These are phyloP conservation scores for Penicillium palitans DNA, from an alignment of 2,329 filamentous ascomycete species.

Conservation along the genomic window DNA sequence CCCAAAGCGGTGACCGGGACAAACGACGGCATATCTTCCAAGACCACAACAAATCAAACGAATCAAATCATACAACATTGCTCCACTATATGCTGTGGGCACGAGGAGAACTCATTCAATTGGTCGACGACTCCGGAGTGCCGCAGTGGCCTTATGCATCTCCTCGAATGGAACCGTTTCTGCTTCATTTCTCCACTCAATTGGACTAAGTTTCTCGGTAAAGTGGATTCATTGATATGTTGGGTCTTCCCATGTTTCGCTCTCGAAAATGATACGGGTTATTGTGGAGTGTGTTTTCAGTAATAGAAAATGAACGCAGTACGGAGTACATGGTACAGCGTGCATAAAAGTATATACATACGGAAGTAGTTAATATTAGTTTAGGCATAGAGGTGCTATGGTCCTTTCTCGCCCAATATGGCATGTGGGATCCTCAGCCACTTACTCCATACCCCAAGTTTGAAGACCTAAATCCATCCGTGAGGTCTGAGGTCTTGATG, in stretches of 20 bases:
- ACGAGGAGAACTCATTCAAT: neutral
- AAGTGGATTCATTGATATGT: constrained; percentile 1
- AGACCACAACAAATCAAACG: neutral
- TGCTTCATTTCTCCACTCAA: constrained; percentile 1
- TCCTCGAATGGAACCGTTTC: neutral
- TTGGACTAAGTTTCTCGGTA: constrained; percentile 2
- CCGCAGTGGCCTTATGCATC: constrained; percentile 3
- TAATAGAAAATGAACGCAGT: neutral
- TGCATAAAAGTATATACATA: neutral
- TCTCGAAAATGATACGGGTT: constrained; percentile 2
- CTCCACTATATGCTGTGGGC: neutral
- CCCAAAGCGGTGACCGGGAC: constrained; percentile 8
- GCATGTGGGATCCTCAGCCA: constrained; percentile 6
- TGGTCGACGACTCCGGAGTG: neutral
- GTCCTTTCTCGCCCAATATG: neutral
- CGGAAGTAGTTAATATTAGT: neutral
- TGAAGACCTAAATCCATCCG: neutral
- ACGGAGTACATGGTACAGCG: neutral
- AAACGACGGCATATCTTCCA: neutral
- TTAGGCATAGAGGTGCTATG: neutral
- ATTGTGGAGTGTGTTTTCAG: neutral
- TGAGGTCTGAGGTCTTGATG: neutral
- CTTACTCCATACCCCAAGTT: constrained; percentile 2
- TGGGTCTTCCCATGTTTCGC: neutral
- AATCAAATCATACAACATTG: neutral